A percentile compares a stretch with the other conserved stretches of the same genome.
Evolutionary conservation across 331 rosid genomes (phyloP).

Genomic region (Prunus yedoensis): DNA sequence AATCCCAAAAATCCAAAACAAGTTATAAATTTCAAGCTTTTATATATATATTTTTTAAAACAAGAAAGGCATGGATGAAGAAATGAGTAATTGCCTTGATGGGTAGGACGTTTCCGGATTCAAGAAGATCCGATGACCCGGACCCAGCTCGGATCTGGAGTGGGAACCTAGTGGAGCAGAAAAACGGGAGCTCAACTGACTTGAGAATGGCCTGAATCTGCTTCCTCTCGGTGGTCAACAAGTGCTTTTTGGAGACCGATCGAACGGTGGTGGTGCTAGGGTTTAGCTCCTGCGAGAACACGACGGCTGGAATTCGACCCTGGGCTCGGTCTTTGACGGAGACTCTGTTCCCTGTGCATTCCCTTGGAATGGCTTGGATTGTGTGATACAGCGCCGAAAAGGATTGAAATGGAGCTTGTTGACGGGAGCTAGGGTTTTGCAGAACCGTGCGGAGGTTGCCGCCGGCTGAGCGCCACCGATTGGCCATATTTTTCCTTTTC

Average conservation of each 20-base stretch:
- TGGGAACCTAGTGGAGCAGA: constrained; percentile 75
- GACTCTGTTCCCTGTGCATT: constrained; percentile 55
- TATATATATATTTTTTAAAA: background rate
- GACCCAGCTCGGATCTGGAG: constrained; percentile 96
- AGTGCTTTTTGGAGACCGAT: constrained; percentile 49
- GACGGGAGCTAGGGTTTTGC: background rate
- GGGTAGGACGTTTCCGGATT: constrained; percentile 78
- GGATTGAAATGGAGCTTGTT: background rate
- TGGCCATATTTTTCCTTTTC: constrained; percentile 40
- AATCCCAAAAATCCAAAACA: background rate
- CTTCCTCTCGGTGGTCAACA: constrained; percentile 75
- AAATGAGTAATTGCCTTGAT: constrained; percentile 55
- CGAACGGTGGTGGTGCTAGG: constrained; percentile 11
- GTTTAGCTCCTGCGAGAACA: constrained; percentile 50
- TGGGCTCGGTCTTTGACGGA: constrained; percentile 62
- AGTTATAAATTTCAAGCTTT: background rate
- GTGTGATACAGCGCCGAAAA: constrained; percentile 58
- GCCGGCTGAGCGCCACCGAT: constrained; percentile 71
- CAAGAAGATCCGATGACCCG: constrained; percentile 74
- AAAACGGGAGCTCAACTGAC: constrained; percentile 55
- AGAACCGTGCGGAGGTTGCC: constrained; percentile 37
- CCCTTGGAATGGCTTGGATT: constrained; percentile 89
- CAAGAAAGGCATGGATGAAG: no score
- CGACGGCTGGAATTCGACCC: constrained; percentile 86
- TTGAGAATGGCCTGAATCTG: constrained; percentile 78